Evolutionary conservation across 176 grass and related monocot genomes (phyloP).

Genomic region (Zea mays): Zm-B73-REFERENCE-NAM-5.0 NC_050096.1:283348501-283349000

Average conservation of each 20-base stretch:
- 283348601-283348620: constrained; percentile 21
- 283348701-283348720: neutral
- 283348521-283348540: constrained; percentile 72
- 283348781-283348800: constrained; percentile 7
- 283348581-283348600: constrained; percentile 12
- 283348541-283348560: constrained; percentile 67
- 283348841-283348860: constrained; percentile 9
- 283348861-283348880: neutral
- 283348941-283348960: neutral
- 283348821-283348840: neutral
- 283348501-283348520: constrained; percentile 91
- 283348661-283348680: constrained; percentile 4
- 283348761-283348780: neutral
- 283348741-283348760: neutral
- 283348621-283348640: constrained; percentile 63
- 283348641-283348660: constrained; percentile 6
- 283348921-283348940: neutral
- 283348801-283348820: neutral
- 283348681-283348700: constrained; percentile 26
- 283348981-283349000: neutral
- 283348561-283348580: constrained; percentile 40
- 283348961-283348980: neutral
- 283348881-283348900: constrained; percentile 8
- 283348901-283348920: neutral
- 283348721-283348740: neutral